Evolutionary conservation across 345 rosid genomes (phyloP), one percentile per base, ranked within the genome.

Genomic region (Syzygium oleosum): DNA sequence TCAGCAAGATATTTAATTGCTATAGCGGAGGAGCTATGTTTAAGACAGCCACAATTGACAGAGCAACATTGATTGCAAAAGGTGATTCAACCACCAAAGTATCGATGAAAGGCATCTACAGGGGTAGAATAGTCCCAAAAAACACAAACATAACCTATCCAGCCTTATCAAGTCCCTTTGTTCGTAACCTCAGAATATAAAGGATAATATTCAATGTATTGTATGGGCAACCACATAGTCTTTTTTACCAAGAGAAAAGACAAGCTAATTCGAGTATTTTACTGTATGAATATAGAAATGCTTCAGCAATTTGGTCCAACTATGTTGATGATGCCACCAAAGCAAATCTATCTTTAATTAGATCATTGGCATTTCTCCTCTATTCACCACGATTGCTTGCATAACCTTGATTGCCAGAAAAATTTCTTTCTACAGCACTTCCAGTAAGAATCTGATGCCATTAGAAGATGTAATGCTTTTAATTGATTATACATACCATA

Each of bases 401-500:
- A 68, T 9, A 41, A 68, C 46, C 85, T 43, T 51, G 31, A 17
- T 29, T 43, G 51, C 85, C 17, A 13, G 34, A 23, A 49, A 23
- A 34, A 73, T 41, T 85, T 43, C 52, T 58, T 34, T 41, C 65
- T 19, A 12, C 14, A 51, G 17, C 4, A 52, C 17, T 65, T 68
- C 54, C 25, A 58, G 84, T 23, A 21, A 52, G 22, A 84, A 23
- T 31, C 22, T 21, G 19, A 38, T 46, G n/a, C 55, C 59, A 59
- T 23, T 29, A 86, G 22, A 52, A 22, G 31, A 84, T 34, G 61
- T 43, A 25, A 54, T 54, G 16, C 55, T 86, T 84, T 65, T 31
- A 78, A 87, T 79, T 52, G 86, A 73, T 34, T 23, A 73, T 58
- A 88, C 91, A 85, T 96, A 98, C 99, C 97, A 41, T 31, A 65